Evolutionary conservation across 1,139 yeast genomes (phyloP), one percentile per base, ranked within the genome.

Genomic region (Suhomyces terraborum): DNA sequence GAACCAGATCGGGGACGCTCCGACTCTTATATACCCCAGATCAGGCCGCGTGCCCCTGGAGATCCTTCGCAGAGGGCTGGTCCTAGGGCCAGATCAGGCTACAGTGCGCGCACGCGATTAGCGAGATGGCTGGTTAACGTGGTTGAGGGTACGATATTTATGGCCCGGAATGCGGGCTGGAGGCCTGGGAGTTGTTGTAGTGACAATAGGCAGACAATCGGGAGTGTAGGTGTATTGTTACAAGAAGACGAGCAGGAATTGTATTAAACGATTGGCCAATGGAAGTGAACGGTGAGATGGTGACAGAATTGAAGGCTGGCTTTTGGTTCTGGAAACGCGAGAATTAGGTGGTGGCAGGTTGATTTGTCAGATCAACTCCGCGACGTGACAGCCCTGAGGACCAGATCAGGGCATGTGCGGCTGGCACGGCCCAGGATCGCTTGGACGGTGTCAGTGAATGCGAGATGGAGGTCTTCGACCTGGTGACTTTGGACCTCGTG

Each of bases 111-210:
- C 12, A 33, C 35, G 35, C 35, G 16, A 37, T 7, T 14, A 10
- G n/a, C 9, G 20, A 33, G 24, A 29, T 33, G 41, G 41, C 41
- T 38, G 41, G 41, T 38, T 38, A 29, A 6, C 5, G 21, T 30
- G 39, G 41, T 38, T 38, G 41, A 19, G 24, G 36, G 29, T 32
- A 32, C 41, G 37, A 38, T 38, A 32, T 33, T 19, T 19, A 26
- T 21, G 12, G 21, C 8, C 18, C 14, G 18, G 26, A 23, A 19
- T 16, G 32, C 31, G 17, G 6, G 31, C 22, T 14, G 32, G 23
- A 9, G 24, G 25, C 13, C 14, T 18, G n/a, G 30, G 27, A 22
- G 31, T 16, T 17, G 40, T 32, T 26, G 40, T 9, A 17, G 32
- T 16, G 40, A 32, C 40, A 32, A 37, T 37, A 16, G 23, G 24